Conservation (phyloP, 176 grass and related monocot species). For the Olyra latifolia region DNA sequence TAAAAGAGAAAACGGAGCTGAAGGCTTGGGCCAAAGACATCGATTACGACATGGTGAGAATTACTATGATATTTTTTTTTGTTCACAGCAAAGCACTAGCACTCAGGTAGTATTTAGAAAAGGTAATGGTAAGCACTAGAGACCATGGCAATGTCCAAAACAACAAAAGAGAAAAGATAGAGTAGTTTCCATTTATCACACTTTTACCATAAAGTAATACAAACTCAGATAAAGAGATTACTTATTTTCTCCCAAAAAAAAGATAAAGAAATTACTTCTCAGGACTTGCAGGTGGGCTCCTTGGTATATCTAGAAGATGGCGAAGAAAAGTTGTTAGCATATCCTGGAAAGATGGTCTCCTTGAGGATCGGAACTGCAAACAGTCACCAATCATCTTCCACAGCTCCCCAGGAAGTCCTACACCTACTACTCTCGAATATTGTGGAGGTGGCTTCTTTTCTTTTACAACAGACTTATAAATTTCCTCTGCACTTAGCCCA, state of each 20-base stretch:
- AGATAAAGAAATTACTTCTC: slow-evolving; percentile 68
- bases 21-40: no score
- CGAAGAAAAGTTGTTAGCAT: slow-evolving; percentile 96
- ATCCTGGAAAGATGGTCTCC: slow-evolving; percentile 87
- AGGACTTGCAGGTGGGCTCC: slow-evolving; percentile 84
- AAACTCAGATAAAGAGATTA: slow-evolving; percentile 48
- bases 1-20: no score
- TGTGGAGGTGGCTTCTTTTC: slow-evolving; percentile 86
- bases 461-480: slow-evolving; percentile 83
- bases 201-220: slow-evolving; percentile 23
- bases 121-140: background rate
- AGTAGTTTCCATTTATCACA: slow-evolving; percentile 14
- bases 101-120: background rate
- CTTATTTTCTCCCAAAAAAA: slow-evolving; percentile 11
- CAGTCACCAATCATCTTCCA: slow-evolving; percentile 99
- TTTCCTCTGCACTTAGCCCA: slow-evolving; percentile 91
- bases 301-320: slow-evolving; percentile 93
- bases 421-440: slow-evolving; percentile 95
- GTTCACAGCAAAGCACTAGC: no score
- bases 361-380: slow-evolving; percentile 77
- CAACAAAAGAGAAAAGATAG: background rate
- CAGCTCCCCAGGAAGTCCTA: slow-evolving; percentile 92
- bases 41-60: no score
- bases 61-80: no score
- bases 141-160: background rate